These are phyloP conservation scores for Populus davidiana DNA, from an alignment of 345 rosid genomes.

Conservation along the genomic window DNA sequence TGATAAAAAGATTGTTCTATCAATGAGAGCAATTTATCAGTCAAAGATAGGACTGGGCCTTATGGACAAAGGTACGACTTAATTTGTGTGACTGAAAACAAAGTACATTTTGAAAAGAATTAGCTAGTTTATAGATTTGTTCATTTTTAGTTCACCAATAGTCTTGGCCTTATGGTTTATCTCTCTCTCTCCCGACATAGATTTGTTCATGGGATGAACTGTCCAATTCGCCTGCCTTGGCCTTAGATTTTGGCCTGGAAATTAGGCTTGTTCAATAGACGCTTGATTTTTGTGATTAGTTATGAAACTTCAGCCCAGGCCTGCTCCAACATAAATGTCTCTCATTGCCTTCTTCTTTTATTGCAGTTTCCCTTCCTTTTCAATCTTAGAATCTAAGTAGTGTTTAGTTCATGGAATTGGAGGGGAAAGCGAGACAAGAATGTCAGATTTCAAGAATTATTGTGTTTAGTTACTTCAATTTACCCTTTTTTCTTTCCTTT, in stretches of 20 bases:
- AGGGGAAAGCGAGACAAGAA: no score
- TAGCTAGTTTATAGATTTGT: not conserved
- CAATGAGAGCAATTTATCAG: conserved; percentile 95
- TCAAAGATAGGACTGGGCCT: conserved; percentile 84
- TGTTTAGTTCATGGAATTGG: no score
- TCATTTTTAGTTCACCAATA: not conserved
- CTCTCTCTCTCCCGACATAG: not conserved
- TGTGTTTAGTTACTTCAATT: no score
- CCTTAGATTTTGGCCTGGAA: not conserved
- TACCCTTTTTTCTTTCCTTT: no score
- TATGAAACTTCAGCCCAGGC: not conserved
- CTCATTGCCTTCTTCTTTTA: not conserved
- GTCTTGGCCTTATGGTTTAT: not conserved
- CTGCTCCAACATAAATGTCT: not conserved
- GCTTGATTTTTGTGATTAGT: not conserved
- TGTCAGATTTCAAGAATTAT: no score
- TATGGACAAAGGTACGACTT: conserved; percentile 65
- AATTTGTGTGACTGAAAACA: not conserved
- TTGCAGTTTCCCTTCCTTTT: not conserved
- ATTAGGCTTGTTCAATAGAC: not conserved
- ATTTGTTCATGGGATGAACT: not conserved
- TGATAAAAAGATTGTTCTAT: conserved; percentile 75
- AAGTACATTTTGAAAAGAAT: not conserved
- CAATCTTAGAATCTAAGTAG: not conserved
- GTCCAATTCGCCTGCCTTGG: not conserved